Evolutionary conservation across 2,329 filamentous ascomycete species (phyloP), one percentile per base, ranked within the genome.

Genomic region (Calonectria ilicicola): DNA sequence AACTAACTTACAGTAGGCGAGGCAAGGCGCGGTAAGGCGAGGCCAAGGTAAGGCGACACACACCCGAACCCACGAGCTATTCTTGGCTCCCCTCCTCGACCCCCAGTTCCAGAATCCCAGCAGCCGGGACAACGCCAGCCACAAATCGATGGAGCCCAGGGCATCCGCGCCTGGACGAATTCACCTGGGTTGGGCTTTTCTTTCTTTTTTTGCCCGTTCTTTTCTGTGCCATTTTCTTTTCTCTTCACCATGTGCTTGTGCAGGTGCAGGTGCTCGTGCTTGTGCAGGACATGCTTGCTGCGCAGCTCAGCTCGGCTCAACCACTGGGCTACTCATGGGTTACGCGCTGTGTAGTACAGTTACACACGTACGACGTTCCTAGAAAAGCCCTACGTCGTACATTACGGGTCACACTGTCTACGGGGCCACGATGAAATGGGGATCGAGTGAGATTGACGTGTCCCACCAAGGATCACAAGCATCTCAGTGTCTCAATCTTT

Each of bases 401-500:
- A 46, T 63, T 46, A 63, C 58, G 58, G 58, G 47, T 56, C 42
- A 58, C 58, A 46, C 42, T 53, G 7, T 47, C 38, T 68, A 40
- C 29, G 47, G 65, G 44, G 44, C 65, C 44, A 46, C 63, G 38
- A 40, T 51, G 38, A 38, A 65, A 72, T 66, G 65, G 53, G 53
- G 53, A 73, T 60, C 47, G 26, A 65, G 64, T 70, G 47, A 72
- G 71, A 78, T 73, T 80, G 79, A 78, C 77, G 73, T 77, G 78
- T 78, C 76, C 74, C 73, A 70, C 74, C 74, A 72, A 70, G 72
- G 47, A 58, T 46, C 70, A 70, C 40, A 40, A 60, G 35, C 32
- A 60, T 60, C 53, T 60, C 53, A n/a, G 51, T 79, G 78, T 81
- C 80, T 80, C 75, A 79, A 75, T 74, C 35, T 21, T 40, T 40